These are phyloP conservation scores for Zopfia rhizophila DNA, from an alignment of 2,329 filamentous ascomycete species.

Conservation along the genomic window DNA sequence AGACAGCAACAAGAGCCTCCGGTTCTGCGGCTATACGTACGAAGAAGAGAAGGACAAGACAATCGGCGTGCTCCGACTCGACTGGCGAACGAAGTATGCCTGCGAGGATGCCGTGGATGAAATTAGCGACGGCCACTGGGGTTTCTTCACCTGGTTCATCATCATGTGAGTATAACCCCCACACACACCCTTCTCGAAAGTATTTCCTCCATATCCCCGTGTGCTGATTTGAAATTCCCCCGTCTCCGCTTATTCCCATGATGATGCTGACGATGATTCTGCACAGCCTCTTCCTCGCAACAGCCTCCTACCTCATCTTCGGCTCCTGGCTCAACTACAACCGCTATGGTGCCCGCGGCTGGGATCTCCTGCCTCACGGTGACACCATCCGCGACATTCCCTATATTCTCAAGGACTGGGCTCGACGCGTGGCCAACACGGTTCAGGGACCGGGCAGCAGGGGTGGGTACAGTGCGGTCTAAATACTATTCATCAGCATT, in stretches of 20 bases:
- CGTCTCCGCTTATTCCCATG: constrained; percentile 6
- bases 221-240: too few species aligned
- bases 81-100: constrained; percentile 89
- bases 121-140: constrained; percentile 72
- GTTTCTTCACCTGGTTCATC: constrained; percentile 97
- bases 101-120: constrained; percentile 65
- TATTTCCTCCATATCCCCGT: constrained; percentile 16
- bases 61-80: constrained; percentile 74
- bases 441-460: constrained; percentile 85
- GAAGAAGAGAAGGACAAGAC: constrained; percentile 64
- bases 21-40: constrained; percentile 77
- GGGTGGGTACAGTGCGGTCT: constrained; percentile 95
- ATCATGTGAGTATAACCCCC: constrained; percentile 74
- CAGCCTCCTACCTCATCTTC: constrained; percentile 93
- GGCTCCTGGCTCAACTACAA: constrained; percentile 99
- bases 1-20: constrained; percentile 69
- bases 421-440: constrained; percentile 80
- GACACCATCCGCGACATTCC: constrained; percentile 93
- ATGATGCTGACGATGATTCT: constrained; percentile 18
- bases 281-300: constrained; percentile 80
- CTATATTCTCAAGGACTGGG: constrained; percentile 91
- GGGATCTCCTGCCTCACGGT: constrained; percentile 92
- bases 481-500: too few species aligned
- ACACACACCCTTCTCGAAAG: not conserved
- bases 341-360: constrained; percentile 91